Evolutionary conservation across 192 early-diverging fungal genomes (phyloP).

Genomic region (Podila verticillata): DNA sequence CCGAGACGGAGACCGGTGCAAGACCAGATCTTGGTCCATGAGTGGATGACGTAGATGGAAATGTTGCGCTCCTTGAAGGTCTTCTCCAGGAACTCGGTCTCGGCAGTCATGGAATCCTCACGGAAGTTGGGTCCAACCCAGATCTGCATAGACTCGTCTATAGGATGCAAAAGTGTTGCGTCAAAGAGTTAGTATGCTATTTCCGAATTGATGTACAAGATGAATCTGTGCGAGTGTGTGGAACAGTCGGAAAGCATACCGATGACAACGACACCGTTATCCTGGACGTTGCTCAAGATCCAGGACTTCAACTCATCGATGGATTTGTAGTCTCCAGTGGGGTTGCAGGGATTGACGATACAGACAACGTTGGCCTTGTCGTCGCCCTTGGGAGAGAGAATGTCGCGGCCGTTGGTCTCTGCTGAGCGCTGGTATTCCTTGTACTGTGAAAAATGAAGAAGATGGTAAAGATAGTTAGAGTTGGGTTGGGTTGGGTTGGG

Average conservation of each 20-base stretch:
- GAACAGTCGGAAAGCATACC: conserved; percentile 69
- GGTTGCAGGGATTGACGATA: conserved; percentile 94
- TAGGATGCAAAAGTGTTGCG: neutral
- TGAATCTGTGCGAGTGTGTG: no score
- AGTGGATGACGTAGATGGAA: conserved; percentile 89
- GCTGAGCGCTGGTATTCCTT: conserved; percentile 92
- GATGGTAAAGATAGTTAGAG: neutral
- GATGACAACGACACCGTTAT: conserved; percentile 84
- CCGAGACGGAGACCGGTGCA: conserved; percentile 91
- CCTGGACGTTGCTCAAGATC: conserved; percentile 78
- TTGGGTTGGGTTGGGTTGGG: neutral
- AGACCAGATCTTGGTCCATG: conserved; percentile 95
- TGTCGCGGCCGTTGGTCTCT: conserved; percentile 73
- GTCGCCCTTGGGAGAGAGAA: conserved; percentile 65
- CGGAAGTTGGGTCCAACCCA: conserved; percentile 87
- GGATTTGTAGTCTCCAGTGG: conserved; percentile 87
- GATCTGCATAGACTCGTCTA: conserved; percentile 95
- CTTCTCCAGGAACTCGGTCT: conserved; percentile 71
- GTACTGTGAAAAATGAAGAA: conserved; percentile 61
- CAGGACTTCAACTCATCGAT: conserved; percentile 79
- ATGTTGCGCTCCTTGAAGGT: conserved; percentile 72
- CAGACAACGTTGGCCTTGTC: conserved; percentile 78
- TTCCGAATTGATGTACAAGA: no score
- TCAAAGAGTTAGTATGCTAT: neutral
- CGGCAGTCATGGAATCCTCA: conserved; percentile 81